Base-by-base conservation (phyloP, 108 stramenopile species). In the Pseudonitzschia delicatissima region DNA sequence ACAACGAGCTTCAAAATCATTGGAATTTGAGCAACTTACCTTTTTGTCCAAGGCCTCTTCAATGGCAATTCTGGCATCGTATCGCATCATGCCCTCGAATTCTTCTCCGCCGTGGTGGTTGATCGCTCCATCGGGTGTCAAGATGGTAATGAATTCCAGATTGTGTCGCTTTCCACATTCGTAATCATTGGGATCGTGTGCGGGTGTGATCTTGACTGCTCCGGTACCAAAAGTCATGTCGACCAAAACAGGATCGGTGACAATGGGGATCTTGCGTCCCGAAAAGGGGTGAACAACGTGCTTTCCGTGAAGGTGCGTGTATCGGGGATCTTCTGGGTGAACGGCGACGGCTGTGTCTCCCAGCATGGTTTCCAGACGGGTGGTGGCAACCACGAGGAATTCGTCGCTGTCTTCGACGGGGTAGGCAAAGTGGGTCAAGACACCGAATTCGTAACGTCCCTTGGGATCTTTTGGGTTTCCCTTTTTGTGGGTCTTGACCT, bases 111-210 rank as follows among this genome's bases (percentile, higher is more conserved):
- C 87, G 34, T 69, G 63, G 40, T 86, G 82, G 71, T 97, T 97
- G 76, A 98, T 93, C 53, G 90, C 82, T 57, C 98, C 98, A 66
- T 98, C 94, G 2, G 82, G 77, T 36, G 86, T 87, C 61, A 98
- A 68, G 11, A 98, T 69, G 23, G 90, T 93, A 45, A 98, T 93
- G 67, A 97, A 97, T 70, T 92, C 89, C 70, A 99, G 81, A 50
- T 88, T 80, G 74, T 99, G 94, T 34, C 98, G 75, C 80, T 92
- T 94, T 42, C 99, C 99, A 70, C 96, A 98, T 65, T 93, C 92
- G 86, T 97, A 98, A 90, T 98, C 99, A 64, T 99, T 98, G 5
- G 97, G 99, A 80, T 99, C 99, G 67, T 99, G 98, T 3, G 96
- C 98, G 11, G 99, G 99, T 5, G 99, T 99, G 63, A 99, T 94